Conservation (phyloP, 2,329 filamentous ascomycete species). For the Xylaria sp. region DNA sequence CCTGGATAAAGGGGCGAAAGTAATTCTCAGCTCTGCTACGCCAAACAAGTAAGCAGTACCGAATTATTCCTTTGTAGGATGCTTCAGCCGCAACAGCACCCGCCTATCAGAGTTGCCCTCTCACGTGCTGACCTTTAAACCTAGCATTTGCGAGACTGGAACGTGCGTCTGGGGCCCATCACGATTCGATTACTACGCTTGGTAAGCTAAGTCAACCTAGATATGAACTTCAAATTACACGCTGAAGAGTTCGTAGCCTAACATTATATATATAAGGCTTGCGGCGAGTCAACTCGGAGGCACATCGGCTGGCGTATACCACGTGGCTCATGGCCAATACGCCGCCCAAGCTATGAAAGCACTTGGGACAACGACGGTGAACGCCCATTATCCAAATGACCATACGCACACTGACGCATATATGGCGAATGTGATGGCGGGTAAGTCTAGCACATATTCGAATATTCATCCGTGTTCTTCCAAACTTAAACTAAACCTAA, state of each 20-base stretch:
- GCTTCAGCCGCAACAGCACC: too few species aligned
- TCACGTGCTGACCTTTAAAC: slow-evolving; percentile 36
- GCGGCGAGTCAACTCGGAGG: slow-evolving; percentile 46
- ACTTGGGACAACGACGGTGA: slow-evolving; percentile 55
- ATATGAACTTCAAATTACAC: neutral
- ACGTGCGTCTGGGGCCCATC: slow-evolving; percentile 52
- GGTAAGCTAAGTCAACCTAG: slow-evolving; percentile 40
- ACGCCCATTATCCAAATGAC: slow-evolving; percentile 61
- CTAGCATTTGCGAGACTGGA: slow-evolving; percentile 65
- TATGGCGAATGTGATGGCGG: slow-evolving; percentile 61
- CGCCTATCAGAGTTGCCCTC: neutral
- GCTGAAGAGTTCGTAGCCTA: neutral
- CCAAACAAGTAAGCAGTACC: slow-evolving; percentile 24
- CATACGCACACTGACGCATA: slow-evolving; percentile 66
- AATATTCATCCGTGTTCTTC: neutral
- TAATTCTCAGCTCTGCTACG: slow-evolving; percentile 55
- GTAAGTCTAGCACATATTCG: slow-evolving; percentile 50
- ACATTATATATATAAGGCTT: slow-evolving; percentile 31
- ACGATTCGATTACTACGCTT: slow-evolving; percentile 63
- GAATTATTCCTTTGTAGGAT: neutral
- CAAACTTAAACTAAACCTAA: neutral
- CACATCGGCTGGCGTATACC: slow-evolving; percentile 51
- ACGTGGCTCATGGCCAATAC: slow-evolving; percentile 66
- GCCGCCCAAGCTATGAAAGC: slow-evolving; percentile 58
- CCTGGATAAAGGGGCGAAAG: slow-evolving; percentile 62